These are phyloP conservation scores for Adenanthera pavonina DNA, from an alignment of 306 rosid species.

Conservation along the genomic window DNA sequence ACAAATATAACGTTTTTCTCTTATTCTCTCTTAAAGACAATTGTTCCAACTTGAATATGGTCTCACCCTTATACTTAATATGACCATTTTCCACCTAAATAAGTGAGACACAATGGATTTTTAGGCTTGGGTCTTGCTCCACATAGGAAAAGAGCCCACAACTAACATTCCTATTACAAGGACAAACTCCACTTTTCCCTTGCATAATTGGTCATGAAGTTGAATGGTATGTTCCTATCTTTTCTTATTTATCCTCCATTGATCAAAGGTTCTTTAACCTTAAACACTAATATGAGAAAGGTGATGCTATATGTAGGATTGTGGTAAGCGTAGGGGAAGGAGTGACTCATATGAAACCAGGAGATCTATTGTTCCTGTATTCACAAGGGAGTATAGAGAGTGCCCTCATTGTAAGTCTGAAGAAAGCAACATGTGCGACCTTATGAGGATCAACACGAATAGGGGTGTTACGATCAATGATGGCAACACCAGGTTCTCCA, in stretches of 20 bases:
- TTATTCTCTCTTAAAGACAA: too few relatives aligned
- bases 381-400: constrained; percentile 70
- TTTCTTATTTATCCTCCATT: too few relatives aligned
- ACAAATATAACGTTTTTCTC: too few relatives aligned
- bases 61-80: too few relatives aligned
- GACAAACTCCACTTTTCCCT: constrained; percentile 68
- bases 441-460: constrained; percentile 63
- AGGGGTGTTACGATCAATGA: constrained; percentile 59
- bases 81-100: too few relatives aligned
- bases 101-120: too few relatives aligned
- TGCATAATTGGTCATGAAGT: constrained; percentile 77
- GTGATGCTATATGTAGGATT: constrained; percentile 16
- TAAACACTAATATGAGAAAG: neutral
- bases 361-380: constrained; percentile 66
- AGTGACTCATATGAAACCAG: constrained; percentile 58
- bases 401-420: constrained; percentile 64
- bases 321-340: constrained; percentile 73
- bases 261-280: neutral
- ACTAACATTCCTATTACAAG: constrained; percentile 40
- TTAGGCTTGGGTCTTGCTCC: too few relatives aligned
- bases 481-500: constrained; percentile 61
- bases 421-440: constrained; percentile 79
- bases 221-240: constrained; percentile 51
- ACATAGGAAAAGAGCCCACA: too few relatives aligned
- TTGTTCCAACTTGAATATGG: too few relatives aligned